phyloP scores from a whole-genome alignment of 306 rosid genomes.

The Casuarina glauca region DNA sequence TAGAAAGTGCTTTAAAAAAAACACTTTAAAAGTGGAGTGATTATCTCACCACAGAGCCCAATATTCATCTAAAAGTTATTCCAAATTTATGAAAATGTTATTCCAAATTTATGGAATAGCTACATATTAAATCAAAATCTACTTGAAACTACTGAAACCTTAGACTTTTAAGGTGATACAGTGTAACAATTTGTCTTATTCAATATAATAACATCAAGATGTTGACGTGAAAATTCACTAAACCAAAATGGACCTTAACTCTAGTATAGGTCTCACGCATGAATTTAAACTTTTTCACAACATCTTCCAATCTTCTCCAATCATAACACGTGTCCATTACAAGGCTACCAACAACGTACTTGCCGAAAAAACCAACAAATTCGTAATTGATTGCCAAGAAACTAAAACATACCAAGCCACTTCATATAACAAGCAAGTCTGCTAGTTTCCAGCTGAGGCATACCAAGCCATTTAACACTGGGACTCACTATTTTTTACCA shows the following conservation, averaged over 20 bases:
- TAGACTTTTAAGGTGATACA: neutral
- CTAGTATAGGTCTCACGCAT: slow-evolving; percentile 99
- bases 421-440: too few species aligned
- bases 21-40: neutral
- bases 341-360: slow-evolving; percentile 99
- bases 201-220: neutral
- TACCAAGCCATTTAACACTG: too few species aligned
- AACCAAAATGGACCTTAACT: slow-evolving; percentile 69
- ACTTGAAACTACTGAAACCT: neutral
- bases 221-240: neutral
- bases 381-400: neutral
- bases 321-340: slow-evolving; percentile 61
- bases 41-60: neutral
- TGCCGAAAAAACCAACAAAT: slow-evolving; percentile 33
- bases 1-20: neutral
- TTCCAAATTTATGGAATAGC: neutral
- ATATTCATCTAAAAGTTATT: neutral
- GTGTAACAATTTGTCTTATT: neutral
- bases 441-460: too few species aligned
- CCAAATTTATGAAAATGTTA: neutral
- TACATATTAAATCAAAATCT: neutral
- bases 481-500: neutral
- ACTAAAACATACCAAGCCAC: too few species aligned
- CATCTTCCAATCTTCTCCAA: slow-evolving; percentile 93
- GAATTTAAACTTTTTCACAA: slow-evolving; percentile 93